phyloP scores from a whole-genome alignment of 208 protist species.

The Acanthamoeba divionensis region DNA sequence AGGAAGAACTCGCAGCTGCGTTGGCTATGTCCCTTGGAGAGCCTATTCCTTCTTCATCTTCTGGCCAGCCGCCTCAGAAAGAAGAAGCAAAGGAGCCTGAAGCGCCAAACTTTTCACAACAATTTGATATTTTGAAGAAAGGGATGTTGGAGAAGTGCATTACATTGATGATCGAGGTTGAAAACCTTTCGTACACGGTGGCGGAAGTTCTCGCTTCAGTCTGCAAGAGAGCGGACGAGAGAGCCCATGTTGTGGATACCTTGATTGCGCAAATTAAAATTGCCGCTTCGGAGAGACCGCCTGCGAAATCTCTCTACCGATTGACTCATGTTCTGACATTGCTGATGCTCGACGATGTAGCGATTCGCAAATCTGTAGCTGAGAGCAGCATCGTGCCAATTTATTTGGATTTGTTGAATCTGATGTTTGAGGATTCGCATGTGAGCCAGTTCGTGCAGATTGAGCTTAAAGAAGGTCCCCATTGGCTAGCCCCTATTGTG shows the following conservation, averaged over 20 bases:
- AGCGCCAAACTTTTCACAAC: neutral
- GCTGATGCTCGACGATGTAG: neutral
- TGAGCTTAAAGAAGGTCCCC: neutral
- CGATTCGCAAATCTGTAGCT: conserved; percentile 2
- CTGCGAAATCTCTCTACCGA: neutral
- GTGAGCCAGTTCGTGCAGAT: neutral
- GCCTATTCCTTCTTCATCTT: neutral
- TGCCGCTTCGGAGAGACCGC: neutral
- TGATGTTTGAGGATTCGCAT: neutral
- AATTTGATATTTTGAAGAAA: conserved; percentile 18
- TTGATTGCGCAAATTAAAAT: neutral
- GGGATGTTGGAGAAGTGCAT: conserved; percentile 21
- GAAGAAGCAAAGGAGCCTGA: neutral
- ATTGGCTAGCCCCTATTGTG: neutral
- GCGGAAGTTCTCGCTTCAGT: neutral
- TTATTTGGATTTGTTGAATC: neutral
- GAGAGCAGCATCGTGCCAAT: neutral
- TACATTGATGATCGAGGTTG: neutral
- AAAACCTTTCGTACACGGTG: conserved; percentile 4
- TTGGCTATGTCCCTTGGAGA: conserved; percentile 38
- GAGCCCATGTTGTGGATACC: neutral
- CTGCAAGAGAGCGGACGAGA: conserved; percentile 36
- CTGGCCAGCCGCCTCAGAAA: neutral
- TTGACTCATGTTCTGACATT: conserved; percentile 35
- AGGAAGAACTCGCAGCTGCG: conserved; percentile 39